A percentile compares a stretch with the other conserved stretches of the same genome.
These are phyloP conservation scores for Polygonum maritimum DNA, from an alignment of 148 eudicot species.

Conservation along the genomic window DNA sequence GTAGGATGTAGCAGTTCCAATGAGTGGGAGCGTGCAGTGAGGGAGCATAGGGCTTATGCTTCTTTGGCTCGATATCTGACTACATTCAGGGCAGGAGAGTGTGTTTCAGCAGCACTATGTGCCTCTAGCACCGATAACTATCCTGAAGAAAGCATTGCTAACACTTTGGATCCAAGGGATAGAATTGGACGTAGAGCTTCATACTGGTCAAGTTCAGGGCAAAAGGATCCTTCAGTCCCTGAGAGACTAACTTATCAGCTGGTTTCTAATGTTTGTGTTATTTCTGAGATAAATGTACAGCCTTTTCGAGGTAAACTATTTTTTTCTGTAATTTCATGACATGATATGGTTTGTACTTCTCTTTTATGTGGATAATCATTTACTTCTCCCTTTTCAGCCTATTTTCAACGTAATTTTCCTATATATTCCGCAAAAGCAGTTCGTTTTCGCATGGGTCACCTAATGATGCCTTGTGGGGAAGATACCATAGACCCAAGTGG, in stretches of 20 bases:
- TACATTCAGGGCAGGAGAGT: conserved; percentile 32
- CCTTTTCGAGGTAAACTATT: conserved; percentile 60
- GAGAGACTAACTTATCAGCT: conserved; percentile 62
- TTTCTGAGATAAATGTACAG: conserved; percentile 51
- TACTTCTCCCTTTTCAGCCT: conserved; percentile 33
- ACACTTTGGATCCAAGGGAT: conserved; percentile 67
- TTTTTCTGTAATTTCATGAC: not conserved
- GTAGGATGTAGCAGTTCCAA: conserved; percentile 33
- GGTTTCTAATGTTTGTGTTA: conserved; percentile 45
- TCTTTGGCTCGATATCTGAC: conserved; percentile 44
- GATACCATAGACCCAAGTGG: conserved; percentile 19
- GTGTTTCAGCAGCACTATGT: conserved; percentile 50
- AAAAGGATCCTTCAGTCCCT: conserved; percentile 51
- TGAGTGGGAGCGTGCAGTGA: conserved; percentile 33
- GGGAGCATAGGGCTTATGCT: conserved; percentile 47
- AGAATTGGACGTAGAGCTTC: conserved; percentile 35
- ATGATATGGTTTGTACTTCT: not conserved
- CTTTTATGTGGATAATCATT: not conserved
- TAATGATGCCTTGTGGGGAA: conserved; percentile 21
- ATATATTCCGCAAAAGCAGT: conserved; percentile 84
- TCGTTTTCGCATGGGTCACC: conserved; percentile 71
- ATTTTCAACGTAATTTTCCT: conserved; percentile 53
- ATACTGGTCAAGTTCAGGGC: conserved; percentile 87
- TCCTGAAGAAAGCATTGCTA: conserved; percentile 58
- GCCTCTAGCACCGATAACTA: conserved; percentile 88